These are phyloP conservation scores for Funneliformis geosporum DNA, from an alignment of 192 early-diverging fungal species.

Conservation along the genomic window DNA sequence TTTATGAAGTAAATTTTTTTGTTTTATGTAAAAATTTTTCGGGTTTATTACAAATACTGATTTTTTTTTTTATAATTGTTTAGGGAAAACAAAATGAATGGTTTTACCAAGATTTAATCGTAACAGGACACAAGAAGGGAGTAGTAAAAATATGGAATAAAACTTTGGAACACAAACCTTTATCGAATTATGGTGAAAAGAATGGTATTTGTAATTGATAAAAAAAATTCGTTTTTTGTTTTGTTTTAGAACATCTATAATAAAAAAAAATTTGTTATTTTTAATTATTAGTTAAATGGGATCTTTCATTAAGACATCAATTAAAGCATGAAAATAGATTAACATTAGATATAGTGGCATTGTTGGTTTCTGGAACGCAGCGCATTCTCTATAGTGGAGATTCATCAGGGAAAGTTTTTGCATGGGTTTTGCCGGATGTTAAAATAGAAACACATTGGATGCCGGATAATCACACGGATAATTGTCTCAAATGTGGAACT, in stretches of 20 bases:
- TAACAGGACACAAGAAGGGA: constrained; percentile 62
- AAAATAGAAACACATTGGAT: constrained; percentile 52
- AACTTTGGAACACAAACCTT: not conserved
- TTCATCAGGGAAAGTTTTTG: constrained; percentile 47
- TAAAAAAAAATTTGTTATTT: not conserved
- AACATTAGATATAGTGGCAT: constrained; percentile 7
- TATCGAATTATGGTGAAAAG: not conserved
- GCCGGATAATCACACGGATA: constrained; percentile 47
- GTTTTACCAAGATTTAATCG: constrained; percentile 48
- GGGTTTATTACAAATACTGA: not conserved
- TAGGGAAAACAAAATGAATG: constrained; percentile 50
- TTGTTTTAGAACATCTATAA: not conserved
- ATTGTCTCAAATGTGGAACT: constrained; percentile 54
- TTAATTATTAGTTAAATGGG: constrained; percentile 18
- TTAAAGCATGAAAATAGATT: constrained; percentile 18
- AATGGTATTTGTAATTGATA: not conserved
- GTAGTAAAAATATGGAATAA: constrained; percentile 42
- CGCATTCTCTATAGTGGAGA: constrained; percentile 54
- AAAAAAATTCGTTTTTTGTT: not conserved
- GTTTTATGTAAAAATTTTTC: not conserved
- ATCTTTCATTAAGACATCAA: constrained; percentile 7
- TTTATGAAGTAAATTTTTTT: constrained; percentile 48
- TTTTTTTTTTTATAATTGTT: not conserved
- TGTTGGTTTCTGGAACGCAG: constrained; percentile 30
- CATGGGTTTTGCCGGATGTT: constrained; percentile 56